Conservation (phyloP, 257 asterid species). For the Solanum corneliomulleri region DNA sequence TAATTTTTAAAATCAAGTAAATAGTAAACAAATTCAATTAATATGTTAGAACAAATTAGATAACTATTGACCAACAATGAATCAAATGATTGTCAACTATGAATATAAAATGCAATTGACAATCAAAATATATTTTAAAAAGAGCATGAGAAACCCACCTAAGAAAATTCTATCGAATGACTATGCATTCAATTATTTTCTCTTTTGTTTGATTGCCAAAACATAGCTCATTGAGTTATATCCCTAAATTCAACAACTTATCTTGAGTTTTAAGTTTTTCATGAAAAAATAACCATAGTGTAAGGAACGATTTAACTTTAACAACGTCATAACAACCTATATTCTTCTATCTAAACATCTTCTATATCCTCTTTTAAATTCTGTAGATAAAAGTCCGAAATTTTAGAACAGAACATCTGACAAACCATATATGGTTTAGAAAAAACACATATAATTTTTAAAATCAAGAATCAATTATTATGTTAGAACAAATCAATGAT, state of each 20-base stretch:
- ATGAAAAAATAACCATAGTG: neutral
- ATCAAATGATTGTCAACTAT: neutral
- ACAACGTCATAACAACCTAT: neutral
- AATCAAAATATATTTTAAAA: neutral
- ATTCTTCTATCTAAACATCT: neutral
- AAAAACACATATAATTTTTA: neutral
- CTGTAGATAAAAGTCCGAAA: neutral
- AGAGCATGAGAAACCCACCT: neutral
- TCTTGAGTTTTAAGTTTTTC: neutral
- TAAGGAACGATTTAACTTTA: neutral
- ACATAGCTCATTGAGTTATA: neutral
- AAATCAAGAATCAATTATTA: neutral
- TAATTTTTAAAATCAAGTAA: too few relatives aligned
- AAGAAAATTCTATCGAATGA: neutral
- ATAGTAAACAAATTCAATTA: too few relatives aligned
- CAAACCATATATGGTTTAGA: neutral
- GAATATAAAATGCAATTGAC: neutral
- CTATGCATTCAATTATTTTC: neutral
- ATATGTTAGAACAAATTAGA: too few relatives aligned
- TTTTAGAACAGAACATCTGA: neutral
- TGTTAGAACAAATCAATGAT: neutral
- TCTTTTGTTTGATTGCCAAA: neutral
- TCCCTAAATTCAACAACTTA: neutral
- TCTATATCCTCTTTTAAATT: neutral
- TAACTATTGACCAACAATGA: neutral